Conservation (phyloP, 352 stramenopile species). For the Globisporangium canariense region DNA sequence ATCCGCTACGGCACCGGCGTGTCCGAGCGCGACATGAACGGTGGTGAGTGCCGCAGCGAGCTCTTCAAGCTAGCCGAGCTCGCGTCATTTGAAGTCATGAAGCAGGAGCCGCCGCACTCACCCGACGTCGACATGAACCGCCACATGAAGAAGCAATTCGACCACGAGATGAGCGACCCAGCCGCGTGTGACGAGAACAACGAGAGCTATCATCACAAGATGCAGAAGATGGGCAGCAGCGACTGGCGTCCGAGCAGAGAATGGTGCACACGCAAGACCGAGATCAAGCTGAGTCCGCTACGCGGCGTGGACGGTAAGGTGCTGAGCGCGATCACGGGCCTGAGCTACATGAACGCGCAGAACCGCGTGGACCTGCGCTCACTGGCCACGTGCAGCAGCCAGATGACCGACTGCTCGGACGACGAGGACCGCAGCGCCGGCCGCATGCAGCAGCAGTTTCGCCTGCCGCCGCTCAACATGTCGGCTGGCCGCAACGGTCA, state of each 20-base stretch:
- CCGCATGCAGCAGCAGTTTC: constrained; percentile 34
- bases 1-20: constrained; percentile 19
- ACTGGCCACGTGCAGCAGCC: constrained; percentile 10
- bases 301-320: constrained; percentile 41
- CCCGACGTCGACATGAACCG: constrained; percentile 7
- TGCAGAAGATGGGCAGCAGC: constrained; percentile 17
- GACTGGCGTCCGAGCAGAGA: constrained; percentile 36
- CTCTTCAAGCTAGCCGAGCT: constrained; percentile 75
- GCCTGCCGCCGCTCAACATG: constrained; percentile 62
- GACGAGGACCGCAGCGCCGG: constrained; percentile 22
- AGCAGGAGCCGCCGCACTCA: constrained; percentile 39
- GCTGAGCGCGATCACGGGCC: constrained; percentile 41
- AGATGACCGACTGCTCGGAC: constrained; percentile 20
- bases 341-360: constrained; percentile 56
- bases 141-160: constrained; percentile 12
- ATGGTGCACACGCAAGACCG: constrained; percentile 55
- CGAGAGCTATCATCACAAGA: constrained; percentile 13
- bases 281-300: constrained; percentile 64
- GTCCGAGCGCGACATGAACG: constrained; percentile 18
- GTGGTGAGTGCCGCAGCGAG: constrained; percentile 35
- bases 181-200: constrained; percentile 8
- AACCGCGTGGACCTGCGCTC: constrained; percentile 26
- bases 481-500: constrained; percentile 20
- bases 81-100: constrained; percentile 75
- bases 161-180: constrained; percentile 16